Percentiles rank a stretch among this genome's conserved stretches.
Conservation (phyloP, 306 rosid genomes). For the Vigna trinervia region DNA sequence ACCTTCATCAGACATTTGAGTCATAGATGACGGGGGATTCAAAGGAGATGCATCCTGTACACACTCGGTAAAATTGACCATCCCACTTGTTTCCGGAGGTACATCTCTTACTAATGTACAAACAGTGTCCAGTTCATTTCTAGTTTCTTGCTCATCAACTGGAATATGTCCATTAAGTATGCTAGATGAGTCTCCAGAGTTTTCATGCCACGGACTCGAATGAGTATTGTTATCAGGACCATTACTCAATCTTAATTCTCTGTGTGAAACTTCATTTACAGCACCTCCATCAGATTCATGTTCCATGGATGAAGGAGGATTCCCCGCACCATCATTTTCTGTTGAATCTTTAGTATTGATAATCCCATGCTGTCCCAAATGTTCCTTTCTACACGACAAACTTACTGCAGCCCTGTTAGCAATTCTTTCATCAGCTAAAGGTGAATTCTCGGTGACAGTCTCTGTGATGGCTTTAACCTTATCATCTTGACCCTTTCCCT, state of each 20-base stretch:
- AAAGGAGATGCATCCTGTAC: constrained; percentile 31
- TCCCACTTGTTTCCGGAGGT: constrained; percentile 13
- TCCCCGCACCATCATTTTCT: constrained; percentile 28
- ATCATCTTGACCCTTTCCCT: constrained; percentile 28
- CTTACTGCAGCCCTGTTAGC: constrained; percentile 25
- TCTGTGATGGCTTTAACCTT: constrained; percentile 31
- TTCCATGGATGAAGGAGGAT: constrained; percentile 35
- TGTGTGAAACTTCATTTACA: constrained; percentile 36
- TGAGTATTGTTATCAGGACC: constrained; percentile 28
- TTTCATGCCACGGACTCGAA: constrained; percentile 37
- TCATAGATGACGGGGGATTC: constrained; percentile 17
- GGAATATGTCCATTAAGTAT: constrained; percentile 41
- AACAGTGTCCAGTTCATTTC: constrained; percentile 29
- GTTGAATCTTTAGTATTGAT: constrained; percentile 23
- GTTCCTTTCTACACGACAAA: constrained; percentile 44
- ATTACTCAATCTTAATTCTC: constrained; percentile 33
- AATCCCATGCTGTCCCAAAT: constrained; percentile 27
- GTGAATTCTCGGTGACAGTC: constrained; percentile 24
- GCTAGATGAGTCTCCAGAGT: constrained; percentile 38
- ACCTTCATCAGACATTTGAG: constrained; percentile 20
- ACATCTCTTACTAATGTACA: constrained; percentile 19
- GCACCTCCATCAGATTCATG: constrained; percentile 20
- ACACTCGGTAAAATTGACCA: constrained; percentile 27
- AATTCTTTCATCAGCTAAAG: constrained; percentile 32
- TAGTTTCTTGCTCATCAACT: constrained; percentile 43